Base-by-base conservation (phyloP, 2,329 filamentous ascomycete species). In the Aspergillus sp. region DNA sequence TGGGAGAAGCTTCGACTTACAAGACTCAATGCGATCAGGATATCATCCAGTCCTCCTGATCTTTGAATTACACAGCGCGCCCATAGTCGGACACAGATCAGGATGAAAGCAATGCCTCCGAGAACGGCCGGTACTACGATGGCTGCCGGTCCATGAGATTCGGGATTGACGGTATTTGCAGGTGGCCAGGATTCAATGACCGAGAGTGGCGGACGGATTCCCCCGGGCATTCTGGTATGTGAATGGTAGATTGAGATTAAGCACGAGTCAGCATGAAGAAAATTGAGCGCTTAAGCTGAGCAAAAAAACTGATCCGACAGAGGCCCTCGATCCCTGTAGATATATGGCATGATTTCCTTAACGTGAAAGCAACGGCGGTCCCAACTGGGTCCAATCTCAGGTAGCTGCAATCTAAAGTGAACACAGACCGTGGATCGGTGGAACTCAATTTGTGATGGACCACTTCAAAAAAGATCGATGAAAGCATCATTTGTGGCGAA, bases 111-210 rank as follows among this genome's bases (percentile, higher is more conserved):
- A 9, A 57, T 29, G 4, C 39, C 20, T 6, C 56, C 56, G n/a
- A 57, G 49, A 4, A 54, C 22, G 0, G 45, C 56, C 4, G 42
- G n/a, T 4, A 57, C 22, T 9, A 54, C 20, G n/a, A 49, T 20
- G 11, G 49, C 51, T 4, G 50, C 56, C 7, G 50, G 29, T 14
- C 56, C 50, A 49, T 57, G 56, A 18, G 56, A 49, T 26, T 57
- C 56, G 6, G 56, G 56, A n/a, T 57, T 49, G 56, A 49, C 42
- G 29, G 51, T 57, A 11, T 57, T 57, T 14, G 42, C 32, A 2
- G 56, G 32, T 3, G 56, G 56, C 56, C 56, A 57, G 16, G 56
- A 57, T 22, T 36, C 56, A 29, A 57, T 57, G 26, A 57, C 56
- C 42, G 56, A 54, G 12, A 49, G 49, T 16, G 56, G 56, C n/a